Base-by-base conservation (phyloP, 208 protist species). In the Trypanosomatidae sp. region DNA sequence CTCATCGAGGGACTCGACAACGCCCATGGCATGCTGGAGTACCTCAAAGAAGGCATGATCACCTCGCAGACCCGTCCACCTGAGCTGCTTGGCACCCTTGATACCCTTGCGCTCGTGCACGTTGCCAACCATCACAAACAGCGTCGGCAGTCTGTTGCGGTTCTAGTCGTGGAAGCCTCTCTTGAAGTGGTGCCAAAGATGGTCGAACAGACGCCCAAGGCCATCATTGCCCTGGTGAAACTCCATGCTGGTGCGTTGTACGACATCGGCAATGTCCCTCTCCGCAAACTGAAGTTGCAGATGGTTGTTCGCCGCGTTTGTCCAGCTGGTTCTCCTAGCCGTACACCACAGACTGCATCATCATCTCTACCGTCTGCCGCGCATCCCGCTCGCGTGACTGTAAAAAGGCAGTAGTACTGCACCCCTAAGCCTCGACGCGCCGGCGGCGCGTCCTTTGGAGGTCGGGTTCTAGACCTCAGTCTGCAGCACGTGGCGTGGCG, bases 121-220 rank as follows among this genome's bases (percentile, higher is more conserved):
- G 25, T 62, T 47, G 39, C 82, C 77, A 6, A 88, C 55, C 66
- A 83, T 81, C 73, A 74, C 77, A 75, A 85, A 86, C 22, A 84
- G 70, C 3, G 76, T 77, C 3, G 86, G 86, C 68, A 85, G 74
- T 15, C 83, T 76, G 50, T 62, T 62, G 28, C 79, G 82, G 64
- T 91, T 83, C 69, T 75, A 91, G 73, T 77, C 84, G 66, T 91
- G 83, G 59, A 80, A 78, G 19, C 74, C 83, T 22, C 52, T 56
- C 41, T 78, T 75, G 43, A 83, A 62, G 22, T 59, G 49, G 44
- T 28, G 60, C 49, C 75, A 69, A 39, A 83, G 53, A 49, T 71
- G 71, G 0, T 66, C 71, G 46, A 39, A 50, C 12, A 87, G 65
- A 22, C 75, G 55, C 50, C 76, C 79, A 46, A 77, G 59, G 12